Conservation (phyloP, 306 rosid species). For the Fragaria vesca region DNA sequence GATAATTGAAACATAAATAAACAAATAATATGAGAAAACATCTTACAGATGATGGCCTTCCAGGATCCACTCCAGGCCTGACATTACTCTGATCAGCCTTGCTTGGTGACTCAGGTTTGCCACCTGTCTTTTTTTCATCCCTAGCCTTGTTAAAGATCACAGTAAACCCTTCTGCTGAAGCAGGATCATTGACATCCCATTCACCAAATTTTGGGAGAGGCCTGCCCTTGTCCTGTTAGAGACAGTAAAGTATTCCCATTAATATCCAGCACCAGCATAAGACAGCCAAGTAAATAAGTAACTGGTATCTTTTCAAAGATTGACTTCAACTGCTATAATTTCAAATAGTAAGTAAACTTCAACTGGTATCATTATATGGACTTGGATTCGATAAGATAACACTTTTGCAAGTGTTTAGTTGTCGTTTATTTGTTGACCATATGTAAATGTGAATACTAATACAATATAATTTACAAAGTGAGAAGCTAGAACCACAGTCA, state of each 20-base stretch:
- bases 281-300: not conserved
- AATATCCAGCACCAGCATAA: not conserved
- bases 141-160: slow-evolving; percentile 97
- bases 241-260: slow-evolving; percentile 5
- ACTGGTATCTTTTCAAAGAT: not conserved
- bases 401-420: not conserved
- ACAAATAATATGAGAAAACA: slow-evolving; percentile 20
- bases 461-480: not conserved
- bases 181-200: slow-evolving; percentile 99
- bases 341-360: not conserved
- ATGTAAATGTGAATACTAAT: not conserved
- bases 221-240: slow-evolving; percentile 81
- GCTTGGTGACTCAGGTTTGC: slow-evolving; percentile 88
- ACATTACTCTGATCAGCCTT: slow-evolving; percentile 58
- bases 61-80: slow-evolving; percentile 61
- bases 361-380: not conserved
- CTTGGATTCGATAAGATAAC: not conserved
- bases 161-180: slow-evolving; percentile 99
- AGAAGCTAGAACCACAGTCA: not conserved
- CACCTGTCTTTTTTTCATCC: slow-evolving; percentile 97
- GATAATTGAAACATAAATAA: not conserved
- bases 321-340: not conserved
- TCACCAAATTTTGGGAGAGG: slow-evolving; percentile 98
- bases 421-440: not conserved
- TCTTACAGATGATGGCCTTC: slow-evolving; percentile 75